Base-by-base conservation (phyloP, 2,329 filamentous ascomycete species). In the Myriosclerotinia duriaeana region DNA sequence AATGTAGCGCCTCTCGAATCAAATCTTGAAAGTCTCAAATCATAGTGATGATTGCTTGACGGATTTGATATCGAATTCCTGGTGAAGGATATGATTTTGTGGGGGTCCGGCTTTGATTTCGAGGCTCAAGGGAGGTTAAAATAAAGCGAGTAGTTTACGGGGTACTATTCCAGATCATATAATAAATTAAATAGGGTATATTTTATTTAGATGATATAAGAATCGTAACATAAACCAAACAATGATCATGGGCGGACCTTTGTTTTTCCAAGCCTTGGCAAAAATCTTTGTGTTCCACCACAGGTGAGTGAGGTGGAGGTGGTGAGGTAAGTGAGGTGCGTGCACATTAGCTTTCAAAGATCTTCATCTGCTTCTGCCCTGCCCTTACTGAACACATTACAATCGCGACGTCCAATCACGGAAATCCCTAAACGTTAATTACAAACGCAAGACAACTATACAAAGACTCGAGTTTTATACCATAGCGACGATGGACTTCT, bases 401-500 rank as follows among this genome's bases (percentile, higher is more conserved):
- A 60, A 38, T n/a, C 58, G 50, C 44, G 7, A 40, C 34, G 46
- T 50, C 34, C 14, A 38, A 38, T 50, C 22, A 26, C 42, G n/a
- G 30, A 36, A 60, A 17, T 17, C 44, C n/a, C 30, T 26, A 17
- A 12, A 12, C n/a, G n/a, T 38, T 44, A 7, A 7, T 17, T 15
- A 50, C 44, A 30, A 60, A 50, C 44, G 30, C 50, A 50, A 50
- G 30, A 38, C 26, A 50, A 20, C 2, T 5, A 26, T 20, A 38
- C n/a, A 11, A n/a, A 50, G 36, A 60, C 44, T 5, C 5, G n/a
- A 38, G 5, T 22, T 8, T 20, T 22, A 38, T 20, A 50, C 3
- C 17, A 38, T 20, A 38, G 58, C 44, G 50, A 59, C 34, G 36
- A 96, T 97, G 92, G 93, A 97, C 80, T 91, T 93, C 83, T 94